A percentile compares a stretch with the other conserved stretches of the same genome.
Evolutionary conservation across 768 basidiomycete genomes (phyloP).

Genomic region (Hydnomerulius pinastri): DNA sequence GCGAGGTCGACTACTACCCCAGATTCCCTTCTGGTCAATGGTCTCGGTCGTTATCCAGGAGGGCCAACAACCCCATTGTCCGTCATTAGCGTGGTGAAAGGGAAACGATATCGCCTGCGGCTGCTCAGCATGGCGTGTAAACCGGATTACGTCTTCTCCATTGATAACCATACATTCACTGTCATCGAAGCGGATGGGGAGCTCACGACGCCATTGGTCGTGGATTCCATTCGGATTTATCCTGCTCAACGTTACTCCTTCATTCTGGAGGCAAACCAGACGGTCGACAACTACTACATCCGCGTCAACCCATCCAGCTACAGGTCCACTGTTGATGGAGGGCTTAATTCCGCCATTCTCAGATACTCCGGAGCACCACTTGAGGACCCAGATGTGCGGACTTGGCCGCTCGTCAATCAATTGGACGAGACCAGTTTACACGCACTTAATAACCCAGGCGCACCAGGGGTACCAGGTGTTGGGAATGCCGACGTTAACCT

Average conservation of each 20-base stretch:
- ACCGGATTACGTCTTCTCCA: slow-evolving; percentile 29
- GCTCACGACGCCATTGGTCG: slow-evolving; percentile 38
- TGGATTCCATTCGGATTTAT: slow-evolving; percentile 37
- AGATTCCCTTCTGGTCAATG: slow-evolving; percentile 41
- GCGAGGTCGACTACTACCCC: slow-evolving; percentile 8
- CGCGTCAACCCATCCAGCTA: slow-evolving; percentile 2
- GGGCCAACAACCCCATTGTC: slow-evolving; percentile 29
- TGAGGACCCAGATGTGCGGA: slow-evolving; percentile 30
- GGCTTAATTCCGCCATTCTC: slow-evolving; percentile 20
- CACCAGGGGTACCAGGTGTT: slow-evolving; percentile 20
- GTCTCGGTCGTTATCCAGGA: slow-evolving; percentile 33
- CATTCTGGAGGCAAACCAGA: slow-evolving; percentile 42
- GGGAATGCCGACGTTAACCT: slow-evolving; percentile 28
- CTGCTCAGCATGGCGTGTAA: slow-evolving; percentile 37
- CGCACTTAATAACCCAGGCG: slow-evolving; percentile 21
- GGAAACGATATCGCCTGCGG: slow-evolving; percentile 40
- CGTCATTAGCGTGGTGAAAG: slow-evolving; percentile 34
- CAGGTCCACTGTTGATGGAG: slow-evolving; percentile 37
- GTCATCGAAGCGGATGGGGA: slow-evolving; percentile 46
- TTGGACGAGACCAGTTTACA: slow-evolving; percentile 20
- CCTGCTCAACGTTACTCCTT: slow-evolving; percentile 51
- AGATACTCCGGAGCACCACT: slow-evolving; percentile 24
- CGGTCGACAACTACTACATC: slow-evolving; percentile 44
- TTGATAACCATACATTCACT: slow-evolving; percentile 28
- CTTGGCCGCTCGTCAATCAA: slow-evolving; percentile 4